These are phyloP conservation scores for Orbilia ellipsospora DNA, from an alignment of 2,329 filamentous ascomycete species.

Conservation along the genomic window DNA sequence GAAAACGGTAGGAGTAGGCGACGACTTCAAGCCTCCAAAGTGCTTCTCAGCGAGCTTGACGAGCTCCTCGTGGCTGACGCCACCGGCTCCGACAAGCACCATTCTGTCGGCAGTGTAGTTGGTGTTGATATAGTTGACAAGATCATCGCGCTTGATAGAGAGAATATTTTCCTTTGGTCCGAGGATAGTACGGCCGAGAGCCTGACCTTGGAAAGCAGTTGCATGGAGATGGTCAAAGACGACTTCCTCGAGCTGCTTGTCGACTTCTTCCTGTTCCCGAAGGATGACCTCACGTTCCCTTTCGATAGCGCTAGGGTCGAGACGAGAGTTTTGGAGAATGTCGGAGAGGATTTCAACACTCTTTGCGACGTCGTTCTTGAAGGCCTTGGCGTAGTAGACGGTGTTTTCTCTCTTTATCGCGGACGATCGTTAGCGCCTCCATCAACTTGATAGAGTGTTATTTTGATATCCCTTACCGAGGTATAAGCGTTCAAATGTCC, in stretches of 20 bases:
- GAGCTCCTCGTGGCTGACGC: slow-evolving; percentile 90
- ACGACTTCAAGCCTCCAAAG: slow-evolving; percentile 79
- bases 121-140: slow-evolving; percentile 96
- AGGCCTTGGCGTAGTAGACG: slow-evolving; percentile 99
- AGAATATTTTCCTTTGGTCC: slow-evolving; percentile 98
- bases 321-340: slow-evolving; percentile 99
- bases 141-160: slow-evolving; percentile 90
- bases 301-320: slow-evolving; percentile 91
- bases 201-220: slow-evolving; percentile 95
- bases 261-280: slow-evolving; percentile 98
- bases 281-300: slow-evolving; percentile 98
- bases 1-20: slow-evolving; percentile 77
- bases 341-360: slow-evolving; percentile 98
- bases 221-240: slow-evolving; percentile 99
- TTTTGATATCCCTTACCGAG: slow-evolving; percentile 74
- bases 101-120: slow-evolving; percentile 99
- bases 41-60: slow-evolving; percentile 97
- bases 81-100: slow-evolving; percentile 96
- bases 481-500: slow-evolving; percentile 99
- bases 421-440: slow-evolving; percentile 56
- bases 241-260: slow-evolving; percentile 99
- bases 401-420: slow-evolving; percentile 88
- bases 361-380: slow-evolving; percentile 96
- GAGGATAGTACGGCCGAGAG: slow-evolving; percentile 95
- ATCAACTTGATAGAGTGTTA: slow-evolving; percentile 4